Conservation (phyloP, 2,329 filamentous ascomycete genomes). For the Ceratocystis albifundus region DNA sequence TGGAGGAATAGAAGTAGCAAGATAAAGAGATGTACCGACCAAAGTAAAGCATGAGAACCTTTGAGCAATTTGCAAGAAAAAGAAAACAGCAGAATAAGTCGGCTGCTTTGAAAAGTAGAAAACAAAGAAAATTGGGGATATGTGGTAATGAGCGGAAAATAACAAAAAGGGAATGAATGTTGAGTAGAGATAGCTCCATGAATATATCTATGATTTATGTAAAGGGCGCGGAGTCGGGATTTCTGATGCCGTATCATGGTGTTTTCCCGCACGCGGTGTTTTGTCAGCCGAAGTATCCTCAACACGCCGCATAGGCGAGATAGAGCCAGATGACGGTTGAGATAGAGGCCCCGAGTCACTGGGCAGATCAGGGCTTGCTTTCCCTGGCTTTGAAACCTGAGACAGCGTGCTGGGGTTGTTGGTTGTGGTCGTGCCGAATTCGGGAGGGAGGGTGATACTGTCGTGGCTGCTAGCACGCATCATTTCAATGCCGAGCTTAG, state of each 20-base stretch:
- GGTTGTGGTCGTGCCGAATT: constrained; percentile 30
- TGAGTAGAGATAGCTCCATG: background rate
- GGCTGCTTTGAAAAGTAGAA: background rate
- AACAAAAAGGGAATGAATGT: background rate
- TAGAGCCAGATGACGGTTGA: constrained; percentile 14
- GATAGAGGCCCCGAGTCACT: background rate
- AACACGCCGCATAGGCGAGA: constrained; percentile 3
- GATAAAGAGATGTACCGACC: background rate
- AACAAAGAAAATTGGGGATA: background rate
- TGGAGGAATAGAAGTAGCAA: background rate
- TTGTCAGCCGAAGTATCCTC: constrained; percentile 13
- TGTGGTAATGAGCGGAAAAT: background rate
- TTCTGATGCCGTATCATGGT: background rate
- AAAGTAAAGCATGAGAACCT: no score
- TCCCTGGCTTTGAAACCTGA: background rate
- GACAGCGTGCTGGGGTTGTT: background rate
- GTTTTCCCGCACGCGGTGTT: constrained; percentile 18
- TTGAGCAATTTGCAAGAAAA: no score
- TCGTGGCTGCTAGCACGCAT: constrained; percentile 93
- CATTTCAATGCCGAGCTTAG: constrained; percentile 92
- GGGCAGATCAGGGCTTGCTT: background rate
- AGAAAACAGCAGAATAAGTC: no score
- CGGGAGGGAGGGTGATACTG: constrained; percentile 50
- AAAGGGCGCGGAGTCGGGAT: constrained; percentile 17
- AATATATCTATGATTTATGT: constrained; percentile 9